phyloP scores from a whole-genome alignment of 2,329 filamentous ascomycete genomes.

The Penicillium decumbens region DNA sequence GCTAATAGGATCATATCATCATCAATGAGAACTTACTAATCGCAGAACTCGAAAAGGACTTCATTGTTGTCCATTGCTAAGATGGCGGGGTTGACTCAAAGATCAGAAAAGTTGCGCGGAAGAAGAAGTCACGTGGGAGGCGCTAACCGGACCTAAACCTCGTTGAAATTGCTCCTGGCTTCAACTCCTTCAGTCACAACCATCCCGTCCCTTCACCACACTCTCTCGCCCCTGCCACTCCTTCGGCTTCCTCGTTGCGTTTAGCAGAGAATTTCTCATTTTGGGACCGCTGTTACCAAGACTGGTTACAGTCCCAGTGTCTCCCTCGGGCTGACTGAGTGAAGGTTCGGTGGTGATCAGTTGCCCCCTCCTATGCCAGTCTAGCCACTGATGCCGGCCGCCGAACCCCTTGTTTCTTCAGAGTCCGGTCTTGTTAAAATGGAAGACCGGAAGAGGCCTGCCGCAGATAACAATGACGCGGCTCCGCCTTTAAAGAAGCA shows the following conservation, averaged over 20 bases:
- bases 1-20: rapidly evolving
- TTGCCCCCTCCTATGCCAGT: constrained; percentile 35
- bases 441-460: constrained; percentile 98
- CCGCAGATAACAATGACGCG: constrained; percentile 73
- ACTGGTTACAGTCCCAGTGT: constrained; percentile 26
- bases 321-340: constrained; percentile 31
- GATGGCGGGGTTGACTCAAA: constrained; percentile 8
- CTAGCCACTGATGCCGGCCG: constrained; percentile 78
- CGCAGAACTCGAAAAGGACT: constrained; percentile 53
- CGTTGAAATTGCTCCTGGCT: constrained; percentile 43
- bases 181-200: constrained; percentile 27
- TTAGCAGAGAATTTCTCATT: not conserved
- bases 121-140: constrained; percentile 37
- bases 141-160: constrained; percentile 32
- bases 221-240: constrained; percentile 7
- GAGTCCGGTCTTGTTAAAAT: constrained; percentile 81
- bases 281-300: constrained; percentile 4
- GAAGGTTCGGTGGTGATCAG: constrained; percentile 34
- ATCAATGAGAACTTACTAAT: constrained; percentile 41
- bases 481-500: constrained; percentile 89
- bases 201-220: constrained; percentile 19
- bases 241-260: not conserved
- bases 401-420: constrained; percentile 71
- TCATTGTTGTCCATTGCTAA: constrained; percentile 33
- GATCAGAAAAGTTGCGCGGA: constrained; percentile 24